phyloP scores from a whole-genome alignment of 2,329 filamentous ascomycete genomes.

The Fusarium nisikadoi region DNA sequence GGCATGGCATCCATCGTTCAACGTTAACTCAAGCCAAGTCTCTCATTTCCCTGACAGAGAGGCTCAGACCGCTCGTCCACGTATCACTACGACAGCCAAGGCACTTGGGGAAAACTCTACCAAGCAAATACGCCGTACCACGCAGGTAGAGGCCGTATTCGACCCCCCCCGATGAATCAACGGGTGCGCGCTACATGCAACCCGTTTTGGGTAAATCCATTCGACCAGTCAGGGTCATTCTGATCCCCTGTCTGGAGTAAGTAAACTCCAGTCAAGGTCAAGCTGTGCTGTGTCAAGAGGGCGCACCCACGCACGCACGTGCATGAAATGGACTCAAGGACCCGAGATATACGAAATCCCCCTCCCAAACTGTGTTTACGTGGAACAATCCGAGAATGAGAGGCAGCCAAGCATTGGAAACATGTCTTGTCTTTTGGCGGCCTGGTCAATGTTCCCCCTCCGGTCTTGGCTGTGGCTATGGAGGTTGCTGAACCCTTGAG shows the following conservation, averaged over 20 bases:
- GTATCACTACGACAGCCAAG: slow-evolving; percentile 15
- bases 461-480: slow-evolving; percentile 1
- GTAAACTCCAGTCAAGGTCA: background rate
- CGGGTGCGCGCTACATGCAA: background rate
- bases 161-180: background rate
- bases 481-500: slow-evolving; percentile 17
- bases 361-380: slow-evolving; percentile 11
- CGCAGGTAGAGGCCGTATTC: background rate
- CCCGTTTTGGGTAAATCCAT: slow-evolving; percentile 1
- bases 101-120: background rate
- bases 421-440: background rate
- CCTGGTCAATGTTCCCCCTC: background rate
- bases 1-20: slow-evolving; percentile 1
- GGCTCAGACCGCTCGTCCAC: slow-evolving; percentile 32
- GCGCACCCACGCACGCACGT: slow-evolving; percentile 15
- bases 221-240: background rate
- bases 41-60: slow-evolving; percentile 22
- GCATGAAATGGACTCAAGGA: slow-evolving; percentile 31
- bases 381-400: background rate
- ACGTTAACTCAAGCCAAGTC: background rate
- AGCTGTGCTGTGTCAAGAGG: background rate
- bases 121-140: slow-evolving; percentile 18
- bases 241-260: background rate
- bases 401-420: slow-evolving; percentile 12
- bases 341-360: slow-evolving; percentile 43